A percentile compares a stretch with the other conserved stretches of the same genome.
Evolutionary conservation across 176 grass and related monocot genomes (phyloP).

Genomic region (Eragrostis curvula): DNA sequence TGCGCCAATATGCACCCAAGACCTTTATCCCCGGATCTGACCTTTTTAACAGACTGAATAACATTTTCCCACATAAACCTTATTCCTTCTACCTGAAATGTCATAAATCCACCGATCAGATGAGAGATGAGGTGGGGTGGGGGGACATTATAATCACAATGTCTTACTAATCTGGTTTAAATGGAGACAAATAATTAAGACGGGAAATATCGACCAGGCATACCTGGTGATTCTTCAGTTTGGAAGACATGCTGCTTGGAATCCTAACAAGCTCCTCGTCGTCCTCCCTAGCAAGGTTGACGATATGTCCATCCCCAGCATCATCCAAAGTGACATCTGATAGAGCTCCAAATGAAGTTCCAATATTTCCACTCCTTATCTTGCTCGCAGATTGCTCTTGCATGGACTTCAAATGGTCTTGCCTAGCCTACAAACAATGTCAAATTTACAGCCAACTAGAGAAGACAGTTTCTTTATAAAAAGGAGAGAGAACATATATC

Average conservation of each 20-base stretch:
- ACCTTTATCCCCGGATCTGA: conserved; percentile 92
- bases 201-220: not conserved
- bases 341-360: conserved; percentile 48
- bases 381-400: conserved; percentile 84
- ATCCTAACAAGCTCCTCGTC: conserved; percentile 87
- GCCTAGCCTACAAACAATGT: conserved; percentile 75
- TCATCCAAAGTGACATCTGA: conserved; percentile 50
- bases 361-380: conserved; percentile 44
- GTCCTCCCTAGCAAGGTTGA: conserved; percentile 86
- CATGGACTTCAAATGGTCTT: conserved; percentile 98
- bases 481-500: conserved; percentile 7
- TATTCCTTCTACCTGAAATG: conserved; percentile 82
- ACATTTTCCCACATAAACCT: conserved; percentile 99
- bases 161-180: conserved; percentile 23
- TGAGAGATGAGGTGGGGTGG: not conserved
- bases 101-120: conserved; percentile 20
- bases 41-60: conserved; percentile 90
- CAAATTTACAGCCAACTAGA: conserved; percentile 27
- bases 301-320: conserved; percentile 76
- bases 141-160: not conserved
- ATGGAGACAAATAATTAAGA: conserved; percentile 5
- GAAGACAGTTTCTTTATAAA: not conserved
- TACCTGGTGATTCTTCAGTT: conserved; percentile 96
- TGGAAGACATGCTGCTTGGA: conserved; percentile 88
- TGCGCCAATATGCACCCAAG: conserved; percentile 99